These are phyloP conservation scores for Lentithecium fluviatile DNA, from an alignment of 495 filamentous ascomycete genomes.

Conservation along the genomic window DNA sequence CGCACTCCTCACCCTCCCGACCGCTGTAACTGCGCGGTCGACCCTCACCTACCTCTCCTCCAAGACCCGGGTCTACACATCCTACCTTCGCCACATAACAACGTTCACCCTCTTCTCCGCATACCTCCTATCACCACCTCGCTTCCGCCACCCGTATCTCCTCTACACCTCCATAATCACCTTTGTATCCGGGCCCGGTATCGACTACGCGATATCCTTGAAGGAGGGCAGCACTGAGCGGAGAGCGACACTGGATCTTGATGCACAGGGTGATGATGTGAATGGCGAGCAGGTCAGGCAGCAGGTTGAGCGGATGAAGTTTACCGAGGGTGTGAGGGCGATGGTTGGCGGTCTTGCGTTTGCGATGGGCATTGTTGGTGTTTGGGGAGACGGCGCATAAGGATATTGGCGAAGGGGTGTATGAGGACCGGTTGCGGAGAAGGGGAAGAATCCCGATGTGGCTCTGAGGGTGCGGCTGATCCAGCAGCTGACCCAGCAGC, in stretches of 20 bases:
- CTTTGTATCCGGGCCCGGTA: constrained; percentile 40
- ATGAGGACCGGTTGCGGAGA: too few species aligned
- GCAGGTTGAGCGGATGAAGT: constrained; percentile 65
- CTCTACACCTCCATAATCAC: constrained; percentile 68
- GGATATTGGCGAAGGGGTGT: too few species aligned
- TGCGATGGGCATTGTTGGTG: constrained; percentile 72
- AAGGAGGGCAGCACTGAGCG: constrained; percentile 37
- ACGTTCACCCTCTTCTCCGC: constrained; percentile 66
- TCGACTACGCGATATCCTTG: constrained; percentile 37
- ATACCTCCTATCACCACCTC: constrained; percentile 66
- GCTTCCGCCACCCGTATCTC: constrained; percentile 77
- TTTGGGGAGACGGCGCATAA: constrained; percentile 74
- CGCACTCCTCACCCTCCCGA: constrained; percentile 72
- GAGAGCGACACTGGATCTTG: constrained; percentile 23
- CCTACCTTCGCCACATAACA: constrained; percentile 57
- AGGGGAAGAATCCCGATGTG: too few species aligned
- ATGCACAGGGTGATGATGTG: constrained; percentile 43
- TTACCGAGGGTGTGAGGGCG: constrained; percentile 59
- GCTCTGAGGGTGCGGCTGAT: too few species aligned
- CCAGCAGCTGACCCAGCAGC: too few species aligned
- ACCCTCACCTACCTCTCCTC: constrained; percentile 64
- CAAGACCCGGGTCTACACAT: constrained; percentile 58
- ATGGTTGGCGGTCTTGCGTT: constrained; percentile 66
- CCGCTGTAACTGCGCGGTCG: constrained; percentile 62
- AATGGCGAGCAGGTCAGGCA: constrained; percentile 80